Evolutionary conservation across 2,329 filamentous ascomycete genomes (phyloP), one percentile per base, ranked within the genome.

Genomic region (Botryotinia convoluta): DNA sequence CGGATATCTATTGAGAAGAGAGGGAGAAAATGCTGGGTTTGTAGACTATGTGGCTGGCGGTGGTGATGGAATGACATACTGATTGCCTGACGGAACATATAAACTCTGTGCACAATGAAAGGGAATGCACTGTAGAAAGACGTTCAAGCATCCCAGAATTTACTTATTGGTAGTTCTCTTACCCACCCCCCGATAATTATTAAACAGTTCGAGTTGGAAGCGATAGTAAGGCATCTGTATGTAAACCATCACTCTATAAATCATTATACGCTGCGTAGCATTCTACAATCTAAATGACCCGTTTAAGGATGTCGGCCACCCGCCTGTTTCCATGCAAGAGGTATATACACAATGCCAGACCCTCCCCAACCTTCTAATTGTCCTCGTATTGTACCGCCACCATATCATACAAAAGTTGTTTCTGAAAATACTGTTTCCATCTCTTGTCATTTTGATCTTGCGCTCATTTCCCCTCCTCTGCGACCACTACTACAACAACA

Each of bases 401-500:
- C 48, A 57, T 68, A 57, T 68, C 10, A 68, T 68, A 68, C 48
- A 42, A 44, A 9, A 16, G 14, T 57, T 37, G 32, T 65, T 64
- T 9, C n/a, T 22, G 14, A 8, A 42, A 14, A 22, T 12, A n/a
- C 26, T n/a, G 16, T 54, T 48, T 32, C 22, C 44, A 5, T 29
- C 59, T 64, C 59, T 62, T 54, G 2, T 42, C 57, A 39, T 51
- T 18, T 32, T n/a, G 18, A 29, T 39, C 42, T 12, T 64, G 44
- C 32, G 20, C 39, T 72, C 32, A 72, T 45, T 75, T 79, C 42
- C 75, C 79, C 75, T 91, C 89, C 77, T 95, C 91, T 14, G 93
- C 90, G 1, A 93, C 93, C 44, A 97, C 85, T 45, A 91, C 89
- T 22, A 95, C 91, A 69, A 99, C 86, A 7, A 94, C 94, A 79